phyloP scores from a whole-genome alignment of 2,329 filamentous ascomycete species.

The Nannizziopsis barbatae region DNA sequence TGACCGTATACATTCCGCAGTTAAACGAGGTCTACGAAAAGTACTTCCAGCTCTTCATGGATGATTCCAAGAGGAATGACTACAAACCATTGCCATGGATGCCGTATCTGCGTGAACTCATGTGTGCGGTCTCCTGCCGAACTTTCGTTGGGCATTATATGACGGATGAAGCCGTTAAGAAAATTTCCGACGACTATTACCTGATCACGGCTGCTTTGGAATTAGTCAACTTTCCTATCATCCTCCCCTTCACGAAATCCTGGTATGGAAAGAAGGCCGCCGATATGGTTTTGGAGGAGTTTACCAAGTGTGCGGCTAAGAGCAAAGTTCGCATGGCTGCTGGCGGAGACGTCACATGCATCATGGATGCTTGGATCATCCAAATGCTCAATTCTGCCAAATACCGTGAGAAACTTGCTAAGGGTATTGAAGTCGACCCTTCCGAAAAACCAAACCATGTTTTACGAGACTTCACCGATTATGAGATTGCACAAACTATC shows the following conservation, averaged over 20 bases:
- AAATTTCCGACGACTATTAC: constrained; percentile 94
- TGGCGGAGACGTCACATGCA: constrained; percentile 76
- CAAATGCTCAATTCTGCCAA: constrained; percentile 73
- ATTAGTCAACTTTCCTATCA: constrained; percentile 96
- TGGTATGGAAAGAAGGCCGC: constrained; percentile 96
- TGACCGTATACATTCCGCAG: constrained; percentile 78
- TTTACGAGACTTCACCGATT: constrained; percentile 77
- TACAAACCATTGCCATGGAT: constrained; percentile 78
- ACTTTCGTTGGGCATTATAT: constrained; percentile 98
- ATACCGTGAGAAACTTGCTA: constrained; percentile 67
- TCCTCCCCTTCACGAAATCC: constrained; percentile 85
- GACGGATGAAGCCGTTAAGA: constrained; percentile 77
- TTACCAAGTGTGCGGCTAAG: constrained; percentile 83
- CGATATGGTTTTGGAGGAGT: constrained; percentile 82
- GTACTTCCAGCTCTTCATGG: constrained; percentile 70
- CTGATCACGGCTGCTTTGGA: constrained; percentile 90
- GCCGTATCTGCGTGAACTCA: constrained; percentile 82
- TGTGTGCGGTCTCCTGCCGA: constrained; percentile 87
- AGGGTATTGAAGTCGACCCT: constrained; percentile 55
- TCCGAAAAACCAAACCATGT: constrained; percentile 72
- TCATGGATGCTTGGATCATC: constrained; percentile 91
- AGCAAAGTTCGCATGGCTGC: constrained; percentile 84
- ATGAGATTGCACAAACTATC: constrained; percentile 83
- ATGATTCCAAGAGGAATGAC: constrained; percentile 59
- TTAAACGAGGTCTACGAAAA: constrained; percentile 84